Evolutionary conservation across 2,329 filamentous ascomycete species (phyloP).

Genomic region (Xylaria sp.): DNA sequence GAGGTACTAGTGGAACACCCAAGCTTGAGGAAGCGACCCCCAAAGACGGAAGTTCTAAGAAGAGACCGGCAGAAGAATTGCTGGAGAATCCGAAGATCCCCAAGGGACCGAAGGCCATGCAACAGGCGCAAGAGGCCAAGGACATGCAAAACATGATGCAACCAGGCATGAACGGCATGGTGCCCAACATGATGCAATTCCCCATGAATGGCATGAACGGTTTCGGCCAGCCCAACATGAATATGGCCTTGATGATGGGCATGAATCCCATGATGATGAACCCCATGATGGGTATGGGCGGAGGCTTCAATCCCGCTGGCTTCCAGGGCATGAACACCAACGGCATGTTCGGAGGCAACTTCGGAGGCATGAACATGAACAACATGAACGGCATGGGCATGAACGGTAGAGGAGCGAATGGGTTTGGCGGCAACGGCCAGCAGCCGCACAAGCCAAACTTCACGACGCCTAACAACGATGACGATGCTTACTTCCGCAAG

Average conservation of each 20-base stretch:
- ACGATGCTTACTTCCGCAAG: conserved; percentile 92
- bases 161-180: conserved; percentile 53
- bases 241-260: conserved; percentile 41
- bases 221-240: conserved; percentile 43
- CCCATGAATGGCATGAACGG: conserved; percentile 44
- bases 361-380: conserved; percentile 39
- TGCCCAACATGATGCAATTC: conserved; percentile 49
- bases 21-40: conserved; percentile 30
- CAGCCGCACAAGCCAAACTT: conserved; percentile 42
- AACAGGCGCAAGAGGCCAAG: conserved; percentile 51
- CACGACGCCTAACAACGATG: conserved; percentile 65
- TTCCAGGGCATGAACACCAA: conserved; percentile 41
- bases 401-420: conserved; percentile 34
- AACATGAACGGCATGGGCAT: conserved; percentile 39
- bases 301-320: conserved; percentile 41
- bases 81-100: conserved; percentile 66
- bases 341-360: conserved; percentile 42
- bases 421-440: conserved; percentile 39
- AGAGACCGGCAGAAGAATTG: conserved; percentile 78
- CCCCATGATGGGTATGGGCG: conserved; percentile 44
- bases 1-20: conserved; percentile 24
- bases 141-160: conserved; percentile 52
- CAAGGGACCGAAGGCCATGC: conserved; percentile 68
- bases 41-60: conserved; percentile 58
- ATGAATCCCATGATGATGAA: conserved; percentile 45